Conservation (phyloP, 2,329 filamentous ascomycete species). For the Aureobasidium sp. region DNA sequence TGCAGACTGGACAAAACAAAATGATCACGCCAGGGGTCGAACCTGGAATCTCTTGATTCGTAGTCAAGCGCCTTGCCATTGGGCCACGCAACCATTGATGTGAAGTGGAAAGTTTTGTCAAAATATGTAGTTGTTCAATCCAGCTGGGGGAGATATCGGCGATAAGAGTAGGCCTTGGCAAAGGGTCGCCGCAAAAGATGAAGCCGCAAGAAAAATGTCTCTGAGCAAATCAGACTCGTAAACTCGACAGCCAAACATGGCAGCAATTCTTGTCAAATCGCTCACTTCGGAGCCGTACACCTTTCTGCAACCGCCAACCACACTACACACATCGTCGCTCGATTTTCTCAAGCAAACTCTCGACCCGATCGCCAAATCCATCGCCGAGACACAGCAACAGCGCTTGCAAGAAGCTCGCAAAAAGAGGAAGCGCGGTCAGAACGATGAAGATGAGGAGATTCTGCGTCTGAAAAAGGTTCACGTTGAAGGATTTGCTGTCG, state of each 20-base stretch:
- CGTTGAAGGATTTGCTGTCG: slow-evolving; percentile 75
- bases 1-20: not conserved
- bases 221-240: not conserved
- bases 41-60: slow-evolving; percentile 25
- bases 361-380: slow-evolving; percentile 65
- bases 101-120: not conserved
- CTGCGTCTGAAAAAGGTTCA: slow-evolving; percentile 78
- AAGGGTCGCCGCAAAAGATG: slow-evolving; percentile 1
- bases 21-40: slow-evolving; percentile 13
- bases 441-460: slow-evolving; percentile 40
- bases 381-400: slow-evolving; percentile 64
- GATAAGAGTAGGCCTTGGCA: not conserved
- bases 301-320: slow-evolving; percentile 66
- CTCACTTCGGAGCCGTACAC: slow-evolving; percentile 44
- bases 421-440: slow-evolving; percentile 65
- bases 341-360: slow-evolving; percentile 71
- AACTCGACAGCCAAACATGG: not conserved
- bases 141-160: not conserved
- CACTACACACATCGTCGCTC: slow-evolving; percentile 61
- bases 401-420: slow-evolving; percentile 59
- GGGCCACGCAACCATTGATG: slow-evolving; percentile 32
- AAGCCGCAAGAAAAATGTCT: slow-evolving; percentile 7
- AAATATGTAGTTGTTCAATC: not conserved
- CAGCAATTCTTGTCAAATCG: slow-evolving; percentile 1
- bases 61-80: slow-evolving; percentile 53